Evolutionary conservation across 2,329 filamentous ascomycete genomes (phyloP).

Genomic region (Chaetomium sp.): DNA sequence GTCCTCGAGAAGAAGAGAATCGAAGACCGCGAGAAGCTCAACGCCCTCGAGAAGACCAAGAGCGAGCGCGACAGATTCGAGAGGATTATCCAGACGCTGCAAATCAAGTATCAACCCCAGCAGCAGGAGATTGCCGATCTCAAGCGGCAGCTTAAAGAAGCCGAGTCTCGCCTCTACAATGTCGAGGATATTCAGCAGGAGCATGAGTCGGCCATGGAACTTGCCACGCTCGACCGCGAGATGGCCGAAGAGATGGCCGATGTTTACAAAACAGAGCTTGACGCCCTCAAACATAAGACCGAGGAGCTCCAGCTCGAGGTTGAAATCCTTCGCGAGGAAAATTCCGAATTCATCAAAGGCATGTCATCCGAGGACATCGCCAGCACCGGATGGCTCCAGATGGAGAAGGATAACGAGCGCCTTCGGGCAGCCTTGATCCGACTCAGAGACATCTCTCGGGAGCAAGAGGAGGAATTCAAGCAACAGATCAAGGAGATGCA

Average conservation of each 20-base stretch:
- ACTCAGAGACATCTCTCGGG: conserved; percentile 82
- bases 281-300: conserved; percentile 70
- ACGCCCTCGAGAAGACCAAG: conserved; percentile 74
- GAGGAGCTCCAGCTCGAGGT: conserved; percentile 89
- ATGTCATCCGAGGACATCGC: conserved; percentile 87
- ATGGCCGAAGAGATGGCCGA: conserved; percentile 96
- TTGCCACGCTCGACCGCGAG: conserved; percentile 86
- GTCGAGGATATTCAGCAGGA: conserved; percentile 78
- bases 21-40: conserved; percentile 84
- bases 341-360: conserved; percentile 77
- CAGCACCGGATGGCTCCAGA: conserved; percentile 84
- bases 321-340: conserved; percentile 85
- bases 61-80: conserved; percentile 78
- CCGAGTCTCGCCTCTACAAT: conserved; percentile 67
- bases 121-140: conserved; percentile 78
- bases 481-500: conserved; percentile 73
- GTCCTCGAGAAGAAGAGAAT: conserved; percentile 83
- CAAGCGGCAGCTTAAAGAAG: conserved; percentile 75
- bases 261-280: conserved; percentile 76
- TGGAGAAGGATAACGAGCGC: conserved; percentile 88
- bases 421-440: conserved; percentile 82
- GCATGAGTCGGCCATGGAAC: conserved; percentile 81
- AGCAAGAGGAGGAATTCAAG: conserved; percentile 78
- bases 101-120: conserved; percentile 83
- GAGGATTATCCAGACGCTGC: conserved; percentile 84